Evolutionary conservation across 176 grass and related monocot genomes (phyloP).

Genomic region (barley (Hordeum vulgare)): MorexV3_pseudomolecules_assembly NC_058519.1:627336577-627337076

Average conservation of each 20-base stretch:
- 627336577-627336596: conserved; percentile 36
- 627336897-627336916: background rate
- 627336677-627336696: conserved; percentile 32
- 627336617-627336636: conserved; percentile 18
- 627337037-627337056: conserved; percentile 12
- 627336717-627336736: conserved; percentile 26
- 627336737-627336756: background rate
- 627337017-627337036: conserved; percentile 17
- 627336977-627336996: background rate
- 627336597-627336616: conserved; percentile 32
- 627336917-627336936: conserved; percentile 4
- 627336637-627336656: conserved; percentile 29
- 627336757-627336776: conserved; percentile 19
- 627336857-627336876: background rate
- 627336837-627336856: conserved; percentile 12
- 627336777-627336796: background rate
- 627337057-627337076: background rate
- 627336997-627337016: conserved; percentile 17
- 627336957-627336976: background rate
- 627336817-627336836: conserved; percentile 14
- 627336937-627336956: conserved; percentile 10
- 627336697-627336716: conserved; percentile 9
- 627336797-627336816: conserved; percentile 7
- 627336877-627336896: background rate
- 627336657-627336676: conserved; percentile 20